Percentiles rank a stretch among this genome's conserved stretches.
Evolutionary conservation across 2,329 filamentous ascomycete species (phyloP).

Genomic region (Phialophora verrucosa): DNA sequence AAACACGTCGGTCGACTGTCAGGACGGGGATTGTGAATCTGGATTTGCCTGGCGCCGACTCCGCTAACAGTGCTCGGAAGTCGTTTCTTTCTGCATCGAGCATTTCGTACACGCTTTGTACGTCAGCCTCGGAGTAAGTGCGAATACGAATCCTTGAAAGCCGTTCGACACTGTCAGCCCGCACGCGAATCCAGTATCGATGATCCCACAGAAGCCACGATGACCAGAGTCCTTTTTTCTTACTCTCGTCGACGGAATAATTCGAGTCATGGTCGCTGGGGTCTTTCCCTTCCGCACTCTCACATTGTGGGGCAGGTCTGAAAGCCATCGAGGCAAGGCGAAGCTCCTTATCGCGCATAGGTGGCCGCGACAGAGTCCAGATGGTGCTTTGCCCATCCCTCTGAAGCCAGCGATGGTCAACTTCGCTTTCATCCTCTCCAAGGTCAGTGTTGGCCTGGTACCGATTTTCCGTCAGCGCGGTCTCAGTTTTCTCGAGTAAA

Average conservation of each 20-base stretch:
- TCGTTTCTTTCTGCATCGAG: conserved; percentile 9
- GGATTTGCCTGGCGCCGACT: conserved; percentile 33
- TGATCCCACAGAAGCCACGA: conserved; percentile 35
- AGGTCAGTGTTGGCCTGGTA: background rate
- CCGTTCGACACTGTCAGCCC: conserved; percentile 6
- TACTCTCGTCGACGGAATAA: background rate
- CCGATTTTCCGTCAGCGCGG: background rate
- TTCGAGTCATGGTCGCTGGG: background rate
- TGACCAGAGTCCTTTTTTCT: conserved; percentile 20
- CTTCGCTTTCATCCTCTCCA: background rate
- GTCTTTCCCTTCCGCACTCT: background rate
- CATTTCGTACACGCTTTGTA: conserved; percentile 4
- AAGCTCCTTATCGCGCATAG: conserved; percentile 28
- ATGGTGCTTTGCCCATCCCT: background rate
- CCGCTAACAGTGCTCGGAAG: conserved; percentile 23
- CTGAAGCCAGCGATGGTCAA: background rate
- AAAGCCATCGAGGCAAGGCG: conserved; percentile 18
- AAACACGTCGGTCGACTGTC: conserved; percentile 23
- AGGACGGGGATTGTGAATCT: conserved; percentile 37
- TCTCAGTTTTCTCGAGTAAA: conserved; percentile 14
- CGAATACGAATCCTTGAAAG: conserved; percentile 28
- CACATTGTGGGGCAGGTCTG: background rate
- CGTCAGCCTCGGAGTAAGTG: conserved; percentile 27
- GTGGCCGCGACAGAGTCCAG: conserved; percentile 31
- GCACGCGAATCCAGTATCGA: conserved; percentile 36